Conservation (phyloP, 2,329 filamentous ascomycete species). For the Ophiostoma australiae region DNA sequence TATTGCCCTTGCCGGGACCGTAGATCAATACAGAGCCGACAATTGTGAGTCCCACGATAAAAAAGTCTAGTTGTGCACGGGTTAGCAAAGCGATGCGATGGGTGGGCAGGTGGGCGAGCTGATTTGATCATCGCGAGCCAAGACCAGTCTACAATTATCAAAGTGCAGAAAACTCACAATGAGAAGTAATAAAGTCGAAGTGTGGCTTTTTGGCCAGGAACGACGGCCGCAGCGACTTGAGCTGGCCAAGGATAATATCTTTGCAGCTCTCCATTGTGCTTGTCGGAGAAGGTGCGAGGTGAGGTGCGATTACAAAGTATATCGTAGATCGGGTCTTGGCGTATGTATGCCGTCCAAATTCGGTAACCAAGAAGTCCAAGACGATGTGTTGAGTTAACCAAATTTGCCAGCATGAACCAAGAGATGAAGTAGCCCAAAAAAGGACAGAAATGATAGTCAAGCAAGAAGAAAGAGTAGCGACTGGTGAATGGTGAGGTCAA, state of each 20-base stretch:
- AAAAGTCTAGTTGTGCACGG: conserved; percentile 42
- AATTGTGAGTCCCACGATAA: conserved; percentile 69
- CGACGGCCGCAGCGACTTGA: conserved; percentile 50
- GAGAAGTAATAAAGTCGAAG: conserved; percentile 76
- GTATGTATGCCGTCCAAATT: not conserved
- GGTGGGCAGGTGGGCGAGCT: not conserved
- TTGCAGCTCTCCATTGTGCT: conserved; percentile 24
- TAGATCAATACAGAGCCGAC: conserved; percentile 74
- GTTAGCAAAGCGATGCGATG: not conserved
- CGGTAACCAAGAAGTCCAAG: not conserved
- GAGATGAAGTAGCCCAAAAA: not conserved
- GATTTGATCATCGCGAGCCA: not conserved
- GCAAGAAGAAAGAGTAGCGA: not conserved
- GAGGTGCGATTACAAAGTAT: not conserved
- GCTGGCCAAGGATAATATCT: conserved; percentile 37
- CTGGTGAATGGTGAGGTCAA: not conserved
- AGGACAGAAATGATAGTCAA: not conserved
- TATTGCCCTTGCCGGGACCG: conserved; percentile 39
- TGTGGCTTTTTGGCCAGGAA: conserved; percentile 58
- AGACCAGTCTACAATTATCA: not conserved
- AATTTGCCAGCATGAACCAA: not conserved
- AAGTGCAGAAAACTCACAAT: conserved; percentile 54
- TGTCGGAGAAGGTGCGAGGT: not conserved
- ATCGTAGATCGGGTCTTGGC: not conserved
- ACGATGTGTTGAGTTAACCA: not conserved